Evolutionary conservation across 2,329 filamentous ascomycete genomes (phyloP), one percentile per base, ranked within the genome.

Genomic region (Helminthosporium solani): DNA sequence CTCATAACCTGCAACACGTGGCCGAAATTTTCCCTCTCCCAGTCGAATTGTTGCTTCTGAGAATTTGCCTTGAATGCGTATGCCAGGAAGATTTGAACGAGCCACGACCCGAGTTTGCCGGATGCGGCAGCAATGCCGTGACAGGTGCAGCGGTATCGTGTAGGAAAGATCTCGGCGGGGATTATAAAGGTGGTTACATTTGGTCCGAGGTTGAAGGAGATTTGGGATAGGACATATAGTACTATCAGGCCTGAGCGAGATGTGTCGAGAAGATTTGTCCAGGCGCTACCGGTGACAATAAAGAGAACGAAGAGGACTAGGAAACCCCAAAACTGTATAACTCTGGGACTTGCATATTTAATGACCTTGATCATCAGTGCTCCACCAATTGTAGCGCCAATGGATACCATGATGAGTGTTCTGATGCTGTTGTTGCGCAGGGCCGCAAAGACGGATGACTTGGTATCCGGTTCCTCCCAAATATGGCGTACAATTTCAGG

Each of bases 151-250:
- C 78, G 73, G 54, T 80, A 81, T 15, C 75, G 70, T 0, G 78
- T 81, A 3, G 79, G 79, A 51, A 81, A 82, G 41, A 79, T 72
- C 50, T 81, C 78, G 11, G 77, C 78, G n/a, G 78, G 75, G 30
- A 81, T 76, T 35, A 70, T 68, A 43, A 70, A 70, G 3, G 67
- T 69, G 1, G 66, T 64, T 3, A 64, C 62, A 38, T 70, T 70
- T 3, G 66, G 62, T 19, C 67, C 66, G 1, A 70, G 49, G 42
- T 69, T 69, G 56, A 69, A 70, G 0, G 61, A 56, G 27, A 70
- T 64, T 36, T 69, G 64, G 40, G 58, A 58, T 7, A 69, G 44
- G 8, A 64, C 60, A 43, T 67, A 68, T 2, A 70, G 54, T 1
- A 64, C 59, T 28, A 69, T 64, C 12, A 64, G 46, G 2, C 59